These are phyloP conservation scores for Trametes sp. DNA, from an alignment of 1,284 basidiomycete genomes.

Conservation along the genomic window DNA sequence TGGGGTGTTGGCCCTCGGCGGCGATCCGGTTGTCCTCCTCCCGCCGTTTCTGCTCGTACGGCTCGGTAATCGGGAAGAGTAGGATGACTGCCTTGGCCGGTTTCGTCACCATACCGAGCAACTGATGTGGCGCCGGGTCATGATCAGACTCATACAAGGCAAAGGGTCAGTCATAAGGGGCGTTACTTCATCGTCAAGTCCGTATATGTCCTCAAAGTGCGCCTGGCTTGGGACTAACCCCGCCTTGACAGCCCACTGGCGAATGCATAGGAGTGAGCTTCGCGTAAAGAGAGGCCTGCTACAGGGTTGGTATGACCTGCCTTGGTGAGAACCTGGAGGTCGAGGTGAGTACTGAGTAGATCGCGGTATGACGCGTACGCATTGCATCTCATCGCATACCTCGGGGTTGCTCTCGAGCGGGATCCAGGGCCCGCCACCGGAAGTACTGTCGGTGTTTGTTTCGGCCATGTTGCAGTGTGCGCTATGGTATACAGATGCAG, in stretches of 20 bases:
- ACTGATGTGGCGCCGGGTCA: constrained; percentile 47
- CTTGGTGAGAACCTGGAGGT: constrained; percentile 24
- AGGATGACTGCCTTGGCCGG: constrained; percentile 85
- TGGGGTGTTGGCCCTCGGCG: constrained; percentile 52
- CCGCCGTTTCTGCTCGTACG: constrained; percentile 57
- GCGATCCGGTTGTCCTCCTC: constrained; percentile 64
- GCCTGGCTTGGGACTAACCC: constrained; percentile 68
- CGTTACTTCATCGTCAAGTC: constrained; percentile 76
- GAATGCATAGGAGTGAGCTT: background rate
- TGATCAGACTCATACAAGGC: background rate
- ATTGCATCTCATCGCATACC: constrained; percentile 8
- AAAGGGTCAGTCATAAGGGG: too few species aligned
- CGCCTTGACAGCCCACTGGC: constrained; percentile 81
- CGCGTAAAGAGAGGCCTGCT: background rate
- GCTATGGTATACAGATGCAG: background rate
- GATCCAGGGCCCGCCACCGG: constrained; percentile 24
- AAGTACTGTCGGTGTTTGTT: constrained; percentile 7
- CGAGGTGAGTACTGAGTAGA: background rate
- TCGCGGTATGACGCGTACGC: background rate
- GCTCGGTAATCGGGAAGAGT: constrained; percentile 77
- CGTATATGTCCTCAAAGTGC: constrained; percentile 83
- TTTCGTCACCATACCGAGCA: constrained; percentile 71
- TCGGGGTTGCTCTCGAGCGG: constrained; percentile 32
- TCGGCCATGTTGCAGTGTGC: background rate
- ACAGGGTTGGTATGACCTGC: background rate